Conservation (phyloP, 2,329 filamentous ascomycete species). For the Fusarium sp. region DNA sequence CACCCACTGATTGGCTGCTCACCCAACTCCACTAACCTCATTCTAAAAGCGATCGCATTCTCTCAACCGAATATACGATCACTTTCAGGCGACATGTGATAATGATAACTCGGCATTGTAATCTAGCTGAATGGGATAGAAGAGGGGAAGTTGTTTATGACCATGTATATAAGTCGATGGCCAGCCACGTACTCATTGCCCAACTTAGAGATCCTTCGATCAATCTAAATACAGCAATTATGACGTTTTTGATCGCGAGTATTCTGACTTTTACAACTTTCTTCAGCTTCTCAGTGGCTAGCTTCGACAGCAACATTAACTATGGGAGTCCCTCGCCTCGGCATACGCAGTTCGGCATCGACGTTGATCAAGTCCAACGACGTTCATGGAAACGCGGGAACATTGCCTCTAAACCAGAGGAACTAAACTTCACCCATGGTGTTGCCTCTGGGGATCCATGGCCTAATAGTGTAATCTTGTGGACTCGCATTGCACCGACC, state of each 20-base stretch:
- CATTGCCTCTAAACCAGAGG: not conserved
- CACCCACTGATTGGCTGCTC: not conserved
- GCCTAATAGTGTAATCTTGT: not conserved
- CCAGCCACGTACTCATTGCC: not conserved
- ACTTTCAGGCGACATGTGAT: not conserved
- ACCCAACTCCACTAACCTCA: not conserved
- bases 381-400: constrained; percentile 12
- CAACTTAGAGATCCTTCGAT: fast-evolving
- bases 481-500: constrained; percentile 3
- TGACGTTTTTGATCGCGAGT: fast-evolving
- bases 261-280: fast-evolving
- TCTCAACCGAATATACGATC: not conserved
- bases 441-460: constrained; percentile 9
- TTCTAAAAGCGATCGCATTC: not conserved
- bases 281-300: not conserved
- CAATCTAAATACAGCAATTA: not conserved
- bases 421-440: not conserved
- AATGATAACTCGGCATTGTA: not conserved
- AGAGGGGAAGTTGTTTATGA: not conserved
- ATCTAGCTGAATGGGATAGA: not conserved
- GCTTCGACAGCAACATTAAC: constrained; percentile 8
- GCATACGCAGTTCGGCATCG: constrained; percentile 5
- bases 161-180: not conserved
- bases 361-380: not conserved
- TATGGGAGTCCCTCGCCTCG: constrained; percentile 1